phyloP scores from a whole-genome alignment of 2,329 filamentous ascomycete genomes.

The Mollisia scopiformis region DNA sequence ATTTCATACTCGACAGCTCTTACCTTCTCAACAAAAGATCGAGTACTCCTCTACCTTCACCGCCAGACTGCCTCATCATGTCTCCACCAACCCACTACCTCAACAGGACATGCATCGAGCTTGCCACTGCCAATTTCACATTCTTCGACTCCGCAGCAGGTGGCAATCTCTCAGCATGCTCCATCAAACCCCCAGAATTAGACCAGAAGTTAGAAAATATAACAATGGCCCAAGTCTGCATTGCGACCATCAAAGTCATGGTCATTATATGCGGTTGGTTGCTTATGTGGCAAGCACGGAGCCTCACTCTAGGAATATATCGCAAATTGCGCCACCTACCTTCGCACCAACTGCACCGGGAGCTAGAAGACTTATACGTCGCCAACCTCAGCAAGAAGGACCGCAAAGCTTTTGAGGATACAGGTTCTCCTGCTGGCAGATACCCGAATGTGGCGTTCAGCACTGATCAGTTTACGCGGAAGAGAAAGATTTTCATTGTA shows the following conservation, averaged over 20 bases:
- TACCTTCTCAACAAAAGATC: no score
- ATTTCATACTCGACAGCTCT: no score
- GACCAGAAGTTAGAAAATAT: background rate
- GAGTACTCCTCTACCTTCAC: background rate
- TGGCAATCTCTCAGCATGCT: background rate
- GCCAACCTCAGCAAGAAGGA: background rate
- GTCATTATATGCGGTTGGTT: background rate
- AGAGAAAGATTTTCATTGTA: background rate
- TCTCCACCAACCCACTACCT: background rate
- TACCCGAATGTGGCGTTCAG: background rate
- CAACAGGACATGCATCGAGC: background rate
- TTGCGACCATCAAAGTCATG: background rate
- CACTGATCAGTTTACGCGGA: background rate
- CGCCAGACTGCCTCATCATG: background rate
- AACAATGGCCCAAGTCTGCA: background rate
- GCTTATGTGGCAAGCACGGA: background rate
- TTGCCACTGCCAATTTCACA: background rate
- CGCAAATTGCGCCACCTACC: background rate
- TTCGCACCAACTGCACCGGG: background rate
- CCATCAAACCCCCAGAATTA: background rate
- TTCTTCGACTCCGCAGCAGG: background rate
- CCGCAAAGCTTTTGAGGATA: background rate
- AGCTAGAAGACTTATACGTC: background rate
- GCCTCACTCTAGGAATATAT: no score
- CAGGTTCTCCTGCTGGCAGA: background rate